Evolutionary conservation across 2,329 filamentous ascomycete species (phyloP), one percentile per base, ranked within the genome.

Genomic region (Orbilia blumenaviensis): DNA sequence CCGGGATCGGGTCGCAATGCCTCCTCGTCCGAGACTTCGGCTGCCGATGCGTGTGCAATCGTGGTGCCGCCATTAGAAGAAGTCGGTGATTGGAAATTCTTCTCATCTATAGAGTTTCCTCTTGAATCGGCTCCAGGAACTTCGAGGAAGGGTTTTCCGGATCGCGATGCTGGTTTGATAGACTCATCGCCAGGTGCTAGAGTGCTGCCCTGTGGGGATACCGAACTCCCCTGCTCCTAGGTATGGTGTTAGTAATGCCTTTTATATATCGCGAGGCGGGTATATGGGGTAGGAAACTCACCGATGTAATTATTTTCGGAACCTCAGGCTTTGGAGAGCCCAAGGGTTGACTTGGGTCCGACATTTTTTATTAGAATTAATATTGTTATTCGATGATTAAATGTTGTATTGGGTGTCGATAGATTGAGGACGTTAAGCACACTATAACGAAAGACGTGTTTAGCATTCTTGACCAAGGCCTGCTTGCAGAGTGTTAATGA

Each of bases 1-100:
- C 86, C 86, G 1, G 85, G 85, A 76, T 87, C 86, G 0, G 86
- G 86, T 52, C 81, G 81, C 14, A 87, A 81, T 0, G 86, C 86
- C 44, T 87, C 85, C 61, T 84, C 82, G 48, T 86, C 84, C n/a
- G 77, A 79, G n/a, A 78, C 48, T 27, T 72, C 73, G 12, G 56
- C 52, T 5, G 66, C 46, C 2, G 44, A 21, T 9, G 61, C 61
- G 14, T 71, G 77, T 25, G 78, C 78, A 23, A 80, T 79, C 25
- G 66, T 78, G 1, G 63, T 74, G 12, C 62, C 68, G 27, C 66
- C 62, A 66, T 67, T 78, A n/a, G 69, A 78, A 23, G 66, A 71
- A n/a, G 72, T 72, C 3, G 72, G 62, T 42, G 77, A 76, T 34
- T 69, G 62, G 46, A 71, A 61, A 36, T 75, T 75, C 64, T 78